Conservation (phyloP, 805 yeast species). For the Candida caryicola region DNA sequence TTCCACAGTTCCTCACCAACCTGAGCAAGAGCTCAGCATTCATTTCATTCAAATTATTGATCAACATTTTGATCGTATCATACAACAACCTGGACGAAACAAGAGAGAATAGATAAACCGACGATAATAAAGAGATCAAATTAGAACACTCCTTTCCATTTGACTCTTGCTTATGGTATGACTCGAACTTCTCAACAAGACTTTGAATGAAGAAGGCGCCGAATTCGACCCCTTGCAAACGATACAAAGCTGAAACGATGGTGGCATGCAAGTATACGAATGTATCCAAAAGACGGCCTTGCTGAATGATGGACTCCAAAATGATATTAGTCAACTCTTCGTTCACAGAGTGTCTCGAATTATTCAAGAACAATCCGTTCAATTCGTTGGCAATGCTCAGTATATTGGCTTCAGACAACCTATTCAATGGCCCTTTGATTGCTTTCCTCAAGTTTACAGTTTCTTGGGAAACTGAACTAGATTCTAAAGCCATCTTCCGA, state of each 20-base stretch:
- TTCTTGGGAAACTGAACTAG: slow-evolving; percentile 35
- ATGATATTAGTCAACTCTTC: slow-evolving; percentile 63
- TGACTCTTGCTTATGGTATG: slow-evolving; percentile 26
- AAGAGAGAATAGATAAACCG: slow-evolving; percentile 73
- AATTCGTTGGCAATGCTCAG: slow-evolving; percentile 67
- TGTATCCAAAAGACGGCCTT: slow-evolving; percentile 69
- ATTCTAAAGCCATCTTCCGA: slow-evolving; percentile 44
- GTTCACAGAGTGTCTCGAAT: slow-evolving; percentile 80
- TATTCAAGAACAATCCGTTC: slow-evolving; percentile 55
- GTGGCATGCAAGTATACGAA: slow-evolving; percentile 80
- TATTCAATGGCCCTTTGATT: slow-evolving; percentile 81
- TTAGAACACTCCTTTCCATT: slow-evolving; percentile 55
- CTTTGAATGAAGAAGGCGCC: slow-evolving; percentile 85
- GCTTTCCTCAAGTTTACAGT: slow-evolving; percentile 51
- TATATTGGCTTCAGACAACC: slow-evolving; percentile 84
- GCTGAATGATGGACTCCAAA: slow-evolving; percentile 59
- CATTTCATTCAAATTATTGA: slow-evolving; percentile 57
- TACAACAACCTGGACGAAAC: slow-evolving; percentile 73
- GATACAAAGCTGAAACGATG: slow-evolving; percentile 68
- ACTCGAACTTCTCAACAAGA: slow-evolving; percentile 67
- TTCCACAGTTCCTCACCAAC: slow-evolving; percentile 73
- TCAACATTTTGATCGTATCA: slow-evolving; percentile 62
- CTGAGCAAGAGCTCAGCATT: slow-evolving; percentile 77
- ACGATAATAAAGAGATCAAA: slow-evolving; percentile 68
- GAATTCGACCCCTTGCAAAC: slow-evolving; percentile 79